Evolutionary conservation across 1,284 basidiomycete species (phyloP).

Genomic region (Entoloma clypeatum): DNA sequence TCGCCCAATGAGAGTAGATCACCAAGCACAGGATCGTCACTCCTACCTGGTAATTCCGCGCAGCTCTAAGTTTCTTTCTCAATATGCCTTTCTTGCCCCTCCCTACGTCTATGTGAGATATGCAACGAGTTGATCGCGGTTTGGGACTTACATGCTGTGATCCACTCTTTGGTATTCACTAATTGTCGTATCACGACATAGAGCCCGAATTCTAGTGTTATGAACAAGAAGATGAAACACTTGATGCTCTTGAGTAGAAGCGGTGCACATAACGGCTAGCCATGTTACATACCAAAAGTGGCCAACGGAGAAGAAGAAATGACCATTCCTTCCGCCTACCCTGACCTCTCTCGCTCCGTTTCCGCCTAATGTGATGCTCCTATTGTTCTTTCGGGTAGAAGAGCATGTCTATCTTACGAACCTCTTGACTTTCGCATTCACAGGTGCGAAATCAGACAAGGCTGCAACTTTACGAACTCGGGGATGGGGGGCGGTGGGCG

Average conservation of each 20-base stretch:
- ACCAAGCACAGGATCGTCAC: background rate
- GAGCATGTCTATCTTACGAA: slow-evolving; percentile 21
- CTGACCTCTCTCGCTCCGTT: slow-evolving; percentile 43
- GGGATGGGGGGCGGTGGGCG: slow-evolving; percentile 32
- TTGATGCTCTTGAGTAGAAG: slow-evolving; percentile 28
- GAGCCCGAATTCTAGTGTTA: slow-evolving; percentile 80
- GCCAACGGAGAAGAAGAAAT: slow-evolving; percentile 85
- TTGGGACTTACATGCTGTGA: slow-evolving; percentile 72
- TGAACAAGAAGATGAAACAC: slow-evolving; percentile 82
- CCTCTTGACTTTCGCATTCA: slow-evolving; percentile 78
- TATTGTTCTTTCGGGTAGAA: background rate
- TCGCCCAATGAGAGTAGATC: background rate
- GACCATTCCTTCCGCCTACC: slow-evolving; percentile 70
- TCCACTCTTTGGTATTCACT: slow-evolving; percentile 91
- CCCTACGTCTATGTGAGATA: slow-evolving; percentile 43
- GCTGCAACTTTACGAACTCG: slow-evolving; percentile 77
- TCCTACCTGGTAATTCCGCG: slow-evolving; percentile 64
- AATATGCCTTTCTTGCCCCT: slow-evolving; percentile 79
- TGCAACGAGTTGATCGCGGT: background rate
- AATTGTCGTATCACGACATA: slow-evolving; percentile 88
- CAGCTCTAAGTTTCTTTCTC: slow-evolving; percentile 70
- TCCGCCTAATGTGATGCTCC: no score
- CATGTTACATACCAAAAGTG: slow-evolving; percentile 66
- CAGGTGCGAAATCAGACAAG: slow-evolving; percentile 89
- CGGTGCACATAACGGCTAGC: background rate